phyloP scores from a whole-genome alignment of 495 filamentous ascomycete species.

The Podospora bellae-mahoneyi region DNA sequence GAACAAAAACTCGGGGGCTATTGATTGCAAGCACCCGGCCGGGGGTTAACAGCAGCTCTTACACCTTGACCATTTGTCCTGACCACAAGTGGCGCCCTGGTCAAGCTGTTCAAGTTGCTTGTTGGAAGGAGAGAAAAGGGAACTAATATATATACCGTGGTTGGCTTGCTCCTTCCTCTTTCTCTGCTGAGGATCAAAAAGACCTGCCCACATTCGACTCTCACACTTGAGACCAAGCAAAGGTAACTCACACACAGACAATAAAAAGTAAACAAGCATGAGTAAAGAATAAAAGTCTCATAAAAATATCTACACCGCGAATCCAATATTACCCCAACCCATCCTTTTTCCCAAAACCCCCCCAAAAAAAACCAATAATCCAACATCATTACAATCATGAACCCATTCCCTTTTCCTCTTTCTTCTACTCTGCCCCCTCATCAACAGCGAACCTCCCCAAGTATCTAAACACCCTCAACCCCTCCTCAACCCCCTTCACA shows the following conservation, averaged over 20 bases:
- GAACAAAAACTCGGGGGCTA: not conserved
- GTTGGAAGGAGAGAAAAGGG: not conserved
- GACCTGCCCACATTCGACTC: not conserved
- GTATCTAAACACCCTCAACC: slow-evolving; percentile 62
- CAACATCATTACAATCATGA: not conserved
- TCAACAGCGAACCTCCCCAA: slow-evolving; percentile 58
- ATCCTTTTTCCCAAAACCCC: not conserved
- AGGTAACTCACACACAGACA: not conserved
- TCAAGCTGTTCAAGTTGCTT: not conserved
- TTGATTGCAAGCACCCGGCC: not conserved
- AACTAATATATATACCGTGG: not conserved
- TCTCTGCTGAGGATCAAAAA: not conserved
- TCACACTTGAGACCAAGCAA: not conserved
- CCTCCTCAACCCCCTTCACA: slow-evolving; percentile 51
- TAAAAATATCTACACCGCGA: not conserved
- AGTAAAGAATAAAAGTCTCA: not conserved
- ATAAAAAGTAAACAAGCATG: not conserved
- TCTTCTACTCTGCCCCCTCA: not conserved
- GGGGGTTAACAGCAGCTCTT: not conserved
- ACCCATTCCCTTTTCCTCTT: not conserved
- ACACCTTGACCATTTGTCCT: not conserved
- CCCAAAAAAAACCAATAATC: not conserved
- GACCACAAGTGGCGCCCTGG: not conserved
- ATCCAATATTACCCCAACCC: not conserved
- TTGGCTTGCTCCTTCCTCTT: not conserved